These are phyloP conservation scores for Fusarium citri DNA, from an alignment of 2,329 filamentous ascomycete species.

Conservation along the genomic window DNA sequence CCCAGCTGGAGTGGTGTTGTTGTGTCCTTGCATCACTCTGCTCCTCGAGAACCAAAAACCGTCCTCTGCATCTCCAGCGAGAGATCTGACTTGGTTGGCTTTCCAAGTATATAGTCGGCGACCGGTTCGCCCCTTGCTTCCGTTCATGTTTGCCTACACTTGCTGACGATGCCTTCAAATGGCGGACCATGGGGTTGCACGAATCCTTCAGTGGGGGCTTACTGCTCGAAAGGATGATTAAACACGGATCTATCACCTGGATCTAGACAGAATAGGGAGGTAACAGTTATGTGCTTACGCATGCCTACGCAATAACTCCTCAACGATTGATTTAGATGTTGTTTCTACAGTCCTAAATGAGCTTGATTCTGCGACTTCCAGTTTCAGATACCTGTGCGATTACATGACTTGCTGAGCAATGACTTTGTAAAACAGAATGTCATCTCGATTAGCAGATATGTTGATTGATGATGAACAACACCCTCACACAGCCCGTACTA, in stretches of 20 bases:
- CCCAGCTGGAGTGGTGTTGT: background rate
- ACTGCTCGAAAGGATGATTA: background rate
- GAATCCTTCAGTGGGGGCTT: background rate
- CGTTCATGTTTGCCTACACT: background rate
- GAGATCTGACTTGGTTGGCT: background rate
- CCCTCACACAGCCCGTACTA: background rate
- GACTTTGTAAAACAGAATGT: background rate
- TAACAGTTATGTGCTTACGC: background rate
- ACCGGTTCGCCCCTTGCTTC: background rate
- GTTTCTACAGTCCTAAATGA: background rate
- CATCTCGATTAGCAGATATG: background rate
- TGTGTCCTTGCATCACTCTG: background rate
- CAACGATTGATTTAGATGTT: background rate
- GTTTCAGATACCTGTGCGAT: background rate
- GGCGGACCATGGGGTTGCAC: background rate
- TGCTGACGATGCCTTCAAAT: background rate
- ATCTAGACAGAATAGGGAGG: constrained; percentile 3
- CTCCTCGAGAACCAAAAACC: background rate
- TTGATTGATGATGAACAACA: background rate
- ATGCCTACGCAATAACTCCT: background rate
- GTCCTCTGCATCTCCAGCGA: background rate
- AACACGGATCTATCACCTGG: background rate
- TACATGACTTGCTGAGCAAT: background rate
- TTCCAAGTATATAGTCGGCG: background rate
- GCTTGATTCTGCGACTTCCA: background rate